Evolutionary conservation across 1,139 yeast species (phyloP), one percentile per base, ranked within the genome.

Genomic region (Pichia sp.): DNA sequence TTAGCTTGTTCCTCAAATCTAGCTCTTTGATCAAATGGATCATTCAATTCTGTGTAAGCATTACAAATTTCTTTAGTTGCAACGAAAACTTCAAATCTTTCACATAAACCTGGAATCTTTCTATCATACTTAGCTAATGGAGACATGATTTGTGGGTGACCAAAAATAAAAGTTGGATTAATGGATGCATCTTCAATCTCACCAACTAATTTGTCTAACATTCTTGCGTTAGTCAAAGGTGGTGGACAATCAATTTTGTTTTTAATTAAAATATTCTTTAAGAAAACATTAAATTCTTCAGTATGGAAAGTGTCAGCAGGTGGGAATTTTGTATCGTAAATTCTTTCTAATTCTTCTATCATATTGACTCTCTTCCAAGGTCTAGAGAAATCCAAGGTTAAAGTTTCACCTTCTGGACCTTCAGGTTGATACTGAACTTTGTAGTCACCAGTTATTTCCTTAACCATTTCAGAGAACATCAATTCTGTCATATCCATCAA

Each of bases 141-240:
- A 48, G 97, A 91, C 98, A 91, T 91, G 94, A 91, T 86, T 71
- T 91, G 96, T 48, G 98, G 98, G 67, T 91, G 98, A 53, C 98
- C 98, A 59, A 86, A 89, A 66, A 91, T 84, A 67, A 91, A 91
- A 36, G 98, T 91, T 57, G 98, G 98, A 74, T 86, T 91, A 66
- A 89, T 84, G 61, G 95, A 85, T 42, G 79, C 72, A 60, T 88
- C 96, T 72, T 91, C 98, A 46, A 81, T 65, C 63, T 86, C 97
- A 59, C 98, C 97, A 55, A 91, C 96, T 52, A 91, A 79, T 74
- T 85, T 89, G 73, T 91, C 98, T 63, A 91, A 77, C 96, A 91
- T 89, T 72, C 98, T 85, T 44, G 98, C 96, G 67, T 89, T 91
- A 56, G 98, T 91, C 60, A 88, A 76, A 47, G 98, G 98, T 44